Evolutionary conservation across 371 early-diverging fungal species (phyloP).

Genomic region (Apophysomyces elegans): DNA sequence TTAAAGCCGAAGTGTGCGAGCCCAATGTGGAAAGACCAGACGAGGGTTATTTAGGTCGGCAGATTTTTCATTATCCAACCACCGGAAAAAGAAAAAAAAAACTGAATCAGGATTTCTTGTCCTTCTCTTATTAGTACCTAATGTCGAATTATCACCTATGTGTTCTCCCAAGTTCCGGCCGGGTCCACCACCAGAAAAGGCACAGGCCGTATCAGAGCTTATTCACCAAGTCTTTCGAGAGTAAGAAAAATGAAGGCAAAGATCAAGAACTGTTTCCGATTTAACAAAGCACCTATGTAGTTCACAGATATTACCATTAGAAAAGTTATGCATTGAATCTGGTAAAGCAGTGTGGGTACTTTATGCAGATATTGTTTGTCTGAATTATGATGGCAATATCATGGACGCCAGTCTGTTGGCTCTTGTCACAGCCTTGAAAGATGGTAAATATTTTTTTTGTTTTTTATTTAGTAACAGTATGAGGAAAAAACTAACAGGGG

Average conservation of each 20-base stretch:
- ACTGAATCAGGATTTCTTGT: background rate
- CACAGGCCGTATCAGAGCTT: slow-evolving; percentile 84
- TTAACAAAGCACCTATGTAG: slow-evolving; percentile 24
- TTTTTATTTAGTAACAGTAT: background rate
- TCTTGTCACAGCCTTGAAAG: slow-evolving; percentile 70
- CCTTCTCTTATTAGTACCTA: slow-evolving; percentile 69
- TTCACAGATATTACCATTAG: slow-evolving; percentile 67
- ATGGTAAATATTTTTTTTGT: slow-evolving; percentile 53
- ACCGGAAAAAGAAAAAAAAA: background rate
- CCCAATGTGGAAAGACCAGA: slow-evolving; percentile 72
- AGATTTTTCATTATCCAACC: background rate
- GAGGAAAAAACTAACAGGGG: background rate
- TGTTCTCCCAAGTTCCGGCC: slow-evolving; percentile 83
- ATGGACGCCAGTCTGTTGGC: slow-evolving; percentile 88
- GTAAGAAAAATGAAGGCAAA: slow-evolving; percentile 34
- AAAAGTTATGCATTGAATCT: slow-evolving; percentile 78
- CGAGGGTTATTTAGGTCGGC: slow-evolving; percentile 79
- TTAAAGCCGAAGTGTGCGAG: slow-evolving; percentile 94
- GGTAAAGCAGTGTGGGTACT: slow-evolving; percentile 91
- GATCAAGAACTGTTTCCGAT: background rate
- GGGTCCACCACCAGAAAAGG: slow-evolving; percentile 87
- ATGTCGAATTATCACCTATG: slow-evolving; percentile 89
- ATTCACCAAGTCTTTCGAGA: slow-evolving; percentile 71
- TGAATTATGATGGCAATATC: slow-evolving; percentile 91
- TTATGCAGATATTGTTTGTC: slow-evolving; percentile 87